Base-by-base conservation (phyloP, 306 rosid species). In the Carpinus viminea region DNA sequence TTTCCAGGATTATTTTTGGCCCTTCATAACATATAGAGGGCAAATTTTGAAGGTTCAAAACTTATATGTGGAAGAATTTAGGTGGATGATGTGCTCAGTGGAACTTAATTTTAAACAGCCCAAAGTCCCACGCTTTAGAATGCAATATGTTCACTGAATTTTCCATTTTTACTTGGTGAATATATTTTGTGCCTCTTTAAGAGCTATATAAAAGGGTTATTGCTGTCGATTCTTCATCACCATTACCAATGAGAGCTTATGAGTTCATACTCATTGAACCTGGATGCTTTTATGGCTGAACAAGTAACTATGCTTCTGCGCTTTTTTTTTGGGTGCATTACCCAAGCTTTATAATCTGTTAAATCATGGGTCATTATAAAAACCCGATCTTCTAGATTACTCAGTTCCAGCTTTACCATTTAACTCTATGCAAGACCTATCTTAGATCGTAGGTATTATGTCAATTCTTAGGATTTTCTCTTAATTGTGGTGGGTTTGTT, bases 131-230 rank as follows among this genome's bases (percentile, higher is more conserved):
- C 0, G 64, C 26, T 20, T 57, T 21, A 21, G 36, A 57, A 21
- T 21, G 36, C 15, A 12, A 7, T 36, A 7, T 43, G 8, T 66
- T 8, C 60, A 46, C 64, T 47, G 2, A 70, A 68, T 60, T 51
- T 38, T 51, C 18, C 26, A 56, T 31, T 72, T 13, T 54, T 51
- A 74, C 80, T 55, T 26, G n/a, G 43, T 65, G 38, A 48, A 21
- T 53, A 4, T 41, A 16, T 80, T 57, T 36, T 74, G 41, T 52
- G 43, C 73, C 73, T 45, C 45, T 47, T 28, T 20, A 50, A 57
- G 48, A 10, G 61, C 80, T 59, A 54, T 74, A 31, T 24, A 59
- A 1, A 59, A 12, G 38, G 66, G 24, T 11, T 26, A 31, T 26
- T 5, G 10, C 45, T 28, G 69, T 13, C 13, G 43, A 16, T 62